Base-by-base conservation (phyloP, 2,329 filamentous ascomycete species). In the Alternaria burnsii region DNA sequence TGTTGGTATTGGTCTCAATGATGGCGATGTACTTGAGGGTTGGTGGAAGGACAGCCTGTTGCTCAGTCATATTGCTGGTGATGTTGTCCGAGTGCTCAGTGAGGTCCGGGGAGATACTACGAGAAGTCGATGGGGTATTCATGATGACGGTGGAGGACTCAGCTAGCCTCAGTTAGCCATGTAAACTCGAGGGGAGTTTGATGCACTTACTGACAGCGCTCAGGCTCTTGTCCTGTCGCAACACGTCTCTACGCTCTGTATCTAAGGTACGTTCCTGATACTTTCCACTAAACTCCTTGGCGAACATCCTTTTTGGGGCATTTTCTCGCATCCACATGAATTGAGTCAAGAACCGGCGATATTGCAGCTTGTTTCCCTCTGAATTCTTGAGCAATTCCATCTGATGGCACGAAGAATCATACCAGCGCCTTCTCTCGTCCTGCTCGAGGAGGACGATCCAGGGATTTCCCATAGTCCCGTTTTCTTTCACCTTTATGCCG, bases 21-120 rank as follows among this genome's bases (percentile, higher is more conserved):
- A 55, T 6, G 7, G 41, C 41, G 4, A 55, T 28, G 42, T 46
- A 55, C 7, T 55, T 38, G 22, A 55, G 52, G 10, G 30, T 54
- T 10, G 41, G 41, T 11, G 16, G 40, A 14, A 34, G n/a, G 18
- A 18, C 7, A 3, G 41, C 7, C 6, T 44, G 8, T 14, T 36
- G 7, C 20, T 46, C 20, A 28, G 20, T 11, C 2, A 28, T 14
- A 3, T 34, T n/a, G 6, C n/a, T 38, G 5, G 20, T 9, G 20
- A 5, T 11, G 1, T 5, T 14, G 5, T 34, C 32, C 11, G 10
- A 11, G 3, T 4, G 5, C 32, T 11, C 32, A 14, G 32, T 34
- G 10, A 34, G 32, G 11, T 3, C 32, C 5, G 12, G 32, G 5
- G 32, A 34, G 32, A 11, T 5, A 12, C 10, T 12, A 14, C 32